Percentiles rank a stretch among this genome's conserved stretches.
These are phyloP conservation scores for Exophiala oligosperma DNA, from an alignment of 2,329 filamentous ascomycete genomes.

Conservation along the genomic window DNA sequence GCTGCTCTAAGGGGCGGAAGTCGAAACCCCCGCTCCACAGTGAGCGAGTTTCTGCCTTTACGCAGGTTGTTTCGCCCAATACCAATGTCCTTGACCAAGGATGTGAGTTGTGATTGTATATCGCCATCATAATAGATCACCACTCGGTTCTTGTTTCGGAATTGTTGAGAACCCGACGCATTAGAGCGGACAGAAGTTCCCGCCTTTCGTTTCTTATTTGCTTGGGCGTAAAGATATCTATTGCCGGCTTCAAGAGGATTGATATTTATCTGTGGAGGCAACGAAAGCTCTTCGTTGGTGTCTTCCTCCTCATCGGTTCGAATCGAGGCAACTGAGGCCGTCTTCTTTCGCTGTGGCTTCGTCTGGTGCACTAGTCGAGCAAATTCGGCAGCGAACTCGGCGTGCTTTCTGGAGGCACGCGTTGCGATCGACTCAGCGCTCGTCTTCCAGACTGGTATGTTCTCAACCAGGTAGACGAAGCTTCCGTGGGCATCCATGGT, in stretches of 20 bases:
- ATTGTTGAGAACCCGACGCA: slow-evolving; percentile 47
- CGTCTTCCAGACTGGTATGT: slow-evolving; percentile 46
- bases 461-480: slow-evolving; percentile 46
- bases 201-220: slow-evolving; percentile 39
- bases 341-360: slow-evolving; percentile 40
- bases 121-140: slow-evolving; percentile 92
- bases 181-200: slow-evolving; percentile 35
- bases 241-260: slow-evolving; percentile 27
- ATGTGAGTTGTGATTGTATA: slow-evolving; percentile 79
- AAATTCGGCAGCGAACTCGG: slow-evolving; percentile 46
- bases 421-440: slow-evolving; percentile 43
- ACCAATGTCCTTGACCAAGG: slow-evolving; percentile 78
- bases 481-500: slow-evolving; percentile 46
- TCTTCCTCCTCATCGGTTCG: slow-evolving; percentile 31
- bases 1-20: slow-evolving; percentile 17
- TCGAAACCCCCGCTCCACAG: slow-evolving; percentile 50
- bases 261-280: slow-evolving; percentile 15
- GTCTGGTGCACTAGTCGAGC: slow-evolving; percentile 37
- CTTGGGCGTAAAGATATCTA: slow-evolving; percentile 31
- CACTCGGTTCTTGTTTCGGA: slow-evolving; percentile 72
- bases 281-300: slow-evolving; percentile 1
- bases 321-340: slow-evolving; percentile 43
- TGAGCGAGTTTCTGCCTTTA: slow-evolving; percentile 77
- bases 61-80: slow-evolving; percentile 79
- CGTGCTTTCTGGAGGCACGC: slow-evolving; percentile 42